Base-by-base conservation (phyloP, 108 stramenopile genomes). In the Pseudonitzschia multiseries region DNA sequence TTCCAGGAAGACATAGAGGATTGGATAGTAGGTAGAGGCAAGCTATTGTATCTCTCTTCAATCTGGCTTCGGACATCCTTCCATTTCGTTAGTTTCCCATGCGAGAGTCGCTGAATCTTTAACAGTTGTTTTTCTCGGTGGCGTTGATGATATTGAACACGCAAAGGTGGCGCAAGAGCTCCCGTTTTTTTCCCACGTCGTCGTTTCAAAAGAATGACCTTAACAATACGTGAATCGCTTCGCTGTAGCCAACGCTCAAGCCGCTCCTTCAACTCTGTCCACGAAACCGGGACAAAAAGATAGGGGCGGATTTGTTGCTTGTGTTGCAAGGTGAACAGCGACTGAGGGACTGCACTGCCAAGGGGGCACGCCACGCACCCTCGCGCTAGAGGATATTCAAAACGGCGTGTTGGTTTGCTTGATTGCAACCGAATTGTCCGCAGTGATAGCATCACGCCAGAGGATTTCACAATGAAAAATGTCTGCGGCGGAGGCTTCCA, bases 231-330 rank as follows among this genome's bases (percentile, higher is more conserved):
- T 0, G 54, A 57, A 9, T 81, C 80, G n/a, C 70, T 57, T 59
- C 24, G 54, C 28, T 72, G 70, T 26, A 81, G 13, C 74, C 80
- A 75, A 31, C 80, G 70, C 53, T 75, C 22, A 13, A 54, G 50
- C 21, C 80, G 64, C 50, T 81, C 80, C 33, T 28, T 74, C 27
- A 71, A 67, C 61, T 83, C 82, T 6, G 27, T 40, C 73, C 62
- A 83, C 2, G 82, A 75, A 14, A 69, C 32, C 13, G 82, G 82
- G 29, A 83, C 14, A 65, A 50, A 83, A 40, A 70, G 56, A 56
- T 83, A 82, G 0, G 50, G 57, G 18, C 81, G 71, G 18, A 36
- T 29, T 65, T 77, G 76, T 29, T 73, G 70, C 15, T 13, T 15
- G 15, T 0, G 0, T 32, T 26, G 57, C 29, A 26, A 26, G 50